Base-by-base conservation (phyloP, 306 rosid genomes). In the Delonix regia region DNA sequence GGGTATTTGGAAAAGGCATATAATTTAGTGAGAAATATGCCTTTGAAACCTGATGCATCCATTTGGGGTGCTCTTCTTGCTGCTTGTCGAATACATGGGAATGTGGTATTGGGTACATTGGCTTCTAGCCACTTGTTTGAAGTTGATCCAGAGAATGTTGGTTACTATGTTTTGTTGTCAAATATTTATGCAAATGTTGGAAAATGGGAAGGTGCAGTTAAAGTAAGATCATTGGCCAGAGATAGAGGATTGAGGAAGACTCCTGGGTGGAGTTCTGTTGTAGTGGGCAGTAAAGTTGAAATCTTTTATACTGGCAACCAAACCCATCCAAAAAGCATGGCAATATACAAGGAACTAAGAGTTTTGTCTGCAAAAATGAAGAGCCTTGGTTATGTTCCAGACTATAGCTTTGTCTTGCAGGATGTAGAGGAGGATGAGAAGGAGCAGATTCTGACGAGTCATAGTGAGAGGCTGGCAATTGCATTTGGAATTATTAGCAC, bases 1-100 rank as follows among this genome's bases (percentile, higher is more conserved):
- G 88, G 86, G 33, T 19, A 56, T 78, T 60, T 85, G 79, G 82
- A 85, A 21, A 85, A 79, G 69, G 88, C 88, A 41, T 79, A 75
- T 75, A 47, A 72, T 59, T 85, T 85, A 66, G 76, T 82, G 28
- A 79, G 66, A 69, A 85, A 34, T 79, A 85, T 85, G 88, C 86
- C 88, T 71, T 19, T 85, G 36, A 34, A 71, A 24, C 82, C 88
- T 28, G 88, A 85, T 79, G 82, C 86, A 65, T 82, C 88, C 52
- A 79, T 82, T 33, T 85, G 88, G 88, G 88, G 88, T 49, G 81
- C 88, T 57, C 88, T 85, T 67, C 88, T 85, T 67, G 69, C 82
- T 76, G 86, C 88, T 71, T 85, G 88, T 71, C 71, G 86, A 75
- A 68, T 79, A 75, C 86, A 85, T 79, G 82, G 86, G 76, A 85